These are phyloP conservation scores for Cladosporium austrohemisphaericum DNA, from an alignment of 2,329 filamentous ascomycete species.

Conservation along the genomic window DNA sequence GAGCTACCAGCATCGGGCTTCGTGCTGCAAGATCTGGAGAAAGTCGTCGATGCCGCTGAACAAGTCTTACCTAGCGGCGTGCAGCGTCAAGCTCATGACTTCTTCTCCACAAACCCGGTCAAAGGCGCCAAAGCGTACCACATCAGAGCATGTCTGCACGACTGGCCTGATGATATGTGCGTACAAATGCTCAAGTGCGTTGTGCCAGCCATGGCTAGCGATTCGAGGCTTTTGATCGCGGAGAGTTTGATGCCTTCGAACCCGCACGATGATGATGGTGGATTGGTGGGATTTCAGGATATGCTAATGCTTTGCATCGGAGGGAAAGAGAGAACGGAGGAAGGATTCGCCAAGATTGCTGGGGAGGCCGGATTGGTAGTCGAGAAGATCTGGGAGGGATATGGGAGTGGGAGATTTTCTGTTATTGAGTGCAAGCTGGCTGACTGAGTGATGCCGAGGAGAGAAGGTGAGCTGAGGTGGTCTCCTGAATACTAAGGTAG, in stretches of 20 bases:
- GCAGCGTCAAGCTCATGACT: constrained; percentile 21
- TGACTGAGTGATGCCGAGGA: background rate
- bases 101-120: constrained; percentile 27
- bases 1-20: constrained; percentile 20
- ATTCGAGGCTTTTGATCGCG: constrained; percentile 2
- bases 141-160: constrained; percentile 25
- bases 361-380: background rate
- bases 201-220: background rate
- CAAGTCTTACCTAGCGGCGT: background rate
- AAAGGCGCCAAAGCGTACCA: constrained; percentile 26
- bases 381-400: constrained; percentile 6
- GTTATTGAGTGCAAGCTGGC: constrained; percentile 5
- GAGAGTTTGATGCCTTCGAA: background rate
- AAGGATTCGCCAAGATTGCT: background rate
- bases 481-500: no score
- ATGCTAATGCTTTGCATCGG: constrained; percentile 8
- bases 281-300: constrained; percentile 6
- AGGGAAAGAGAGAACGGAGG: constrained; percentile 3
- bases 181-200: constrained; percentile 21
- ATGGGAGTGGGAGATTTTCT: background rate
- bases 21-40: constrained; percentile 27
- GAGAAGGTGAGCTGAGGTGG: no score
- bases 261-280: background rate
- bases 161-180: constrained; percentile 26
- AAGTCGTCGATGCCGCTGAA: constrained; percentile 18